Evolutionary conservation across 345 rosid species (phyloP).

Genomic region (Citrus unshiu): DNA sequence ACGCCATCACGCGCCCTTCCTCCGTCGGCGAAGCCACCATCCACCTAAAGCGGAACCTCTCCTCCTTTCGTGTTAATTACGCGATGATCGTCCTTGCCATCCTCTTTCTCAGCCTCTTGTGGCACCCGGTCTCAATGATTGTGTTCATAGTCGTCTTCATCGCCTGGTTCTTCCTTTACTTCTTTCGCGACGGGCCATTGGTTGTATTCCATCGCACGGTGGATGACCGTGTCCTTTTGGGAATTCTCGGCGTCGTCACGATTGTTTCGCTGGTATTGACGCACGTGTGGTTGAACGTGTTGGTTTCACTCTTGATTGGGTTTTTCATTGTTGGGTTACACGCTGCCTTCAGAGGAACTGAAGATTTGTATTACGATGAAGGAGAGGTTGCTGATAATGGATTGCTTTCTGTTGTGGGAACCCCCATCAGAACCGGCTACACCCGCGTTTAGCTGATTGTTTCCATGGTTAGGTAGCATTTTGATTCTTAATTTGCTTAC

Average conservation of each 20-base stretch:
- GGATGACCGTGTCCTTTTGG: constrained; percentile 59
- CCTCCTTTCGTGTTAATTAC: constrained; percentile 67
- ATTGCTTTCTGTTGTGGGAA: constrained; percentile 48
- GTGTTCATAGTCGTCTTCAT: constrained; percentile 46
- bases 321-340: constrained; percentile 35
- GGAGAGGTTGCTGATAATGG: constrained; percentile 34
- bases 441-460: constrained; percentile 24
- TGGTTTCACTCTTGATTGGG: constrained; percentile 54
- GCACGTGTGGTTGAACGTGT: constrained; percentile 53
- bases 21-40: constrained; percentile 41
- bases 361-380: constrained; percentile 48
- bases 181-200: constrained; percentile 51
- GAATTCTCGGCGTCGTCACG: constrained; percentile 35
- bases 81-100: constrained; percentile 42
- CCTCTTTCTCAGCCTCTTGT: constrained; percentile 63
- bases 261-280: constrained; percentile 49
- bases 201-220: constrained; percentile 28
- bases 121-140: constrained; percentile 71
- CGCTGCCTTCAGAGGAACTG: constrained; percentile 49
- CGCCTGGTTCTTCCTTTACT: constrained; percentile 68
- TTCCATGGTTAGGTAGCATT: constrained; percentile 1
- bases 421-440: constrained; percentile 38
- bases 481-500: not conserved
- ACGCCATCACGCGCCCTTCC: constrained; percentile 42
- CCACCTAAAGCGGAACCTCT: constrained; percentile 42